Evolutionary conservation across 257 asterid genomes (phyloP).

Genomic region (Nicotiana knightiana): DNA sequence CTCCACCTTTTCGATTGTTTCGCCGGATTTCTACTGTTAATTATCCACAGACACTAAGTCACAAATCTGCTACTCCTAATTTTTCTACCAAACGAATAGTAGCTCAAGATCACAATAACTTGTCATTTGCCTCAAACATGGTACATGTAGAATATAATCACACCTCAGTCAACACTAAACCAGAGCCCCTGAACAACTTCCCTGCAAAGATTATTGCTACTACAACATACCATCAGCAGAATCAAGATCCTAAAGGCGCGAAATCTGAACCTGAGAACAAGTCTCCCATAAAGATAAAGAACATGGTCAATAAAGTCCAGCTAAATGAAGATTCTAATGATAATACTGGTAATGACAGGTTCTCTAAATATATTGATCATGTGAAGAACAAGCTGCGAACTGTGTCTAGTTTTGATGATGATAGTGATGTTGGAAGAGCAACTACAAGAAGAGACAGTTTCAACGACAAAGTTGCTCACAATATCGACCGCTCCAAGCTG

Average conservation of each 20-base stretch:
- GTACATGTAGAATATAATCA: conserved; percentile 2
- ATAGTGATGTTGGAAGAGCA: conserved; percentile 1
- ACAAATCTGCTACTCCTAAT: not conserved
- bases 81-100: not conserved
- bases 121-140: not conserved
- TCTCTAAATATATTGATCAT: conserved; percentile 25
- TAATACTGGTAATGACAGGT: not conserved
- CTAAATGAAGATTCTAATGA: not conserved
- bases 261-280: too few relatives aligned
- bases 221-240: not conserved
- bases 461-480: conserved; percentile 30
- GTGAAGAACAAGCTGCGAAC: conserved; percentile 29
- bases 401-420: conserved; percentile 24
- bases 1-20: not conserved
- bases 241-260: not conserved
- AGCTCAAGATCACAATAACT: not conserved
- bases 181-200: not conserved
- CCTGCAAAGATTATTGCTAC: not conserved
- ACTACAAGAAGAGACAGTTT: conserved; percentile 42
- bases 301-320: not conserved
- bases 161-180: not conserved
- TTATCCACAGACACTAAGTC: not conserved
- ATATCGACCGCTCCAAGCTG: conserved; percentile 30
- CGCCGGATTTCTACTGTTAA: not conserved
- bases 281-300: not conserved